Evolutionary conservation across 306 rosid genomes (phyloP).

Genomic region (Senna siamea): DNA sequence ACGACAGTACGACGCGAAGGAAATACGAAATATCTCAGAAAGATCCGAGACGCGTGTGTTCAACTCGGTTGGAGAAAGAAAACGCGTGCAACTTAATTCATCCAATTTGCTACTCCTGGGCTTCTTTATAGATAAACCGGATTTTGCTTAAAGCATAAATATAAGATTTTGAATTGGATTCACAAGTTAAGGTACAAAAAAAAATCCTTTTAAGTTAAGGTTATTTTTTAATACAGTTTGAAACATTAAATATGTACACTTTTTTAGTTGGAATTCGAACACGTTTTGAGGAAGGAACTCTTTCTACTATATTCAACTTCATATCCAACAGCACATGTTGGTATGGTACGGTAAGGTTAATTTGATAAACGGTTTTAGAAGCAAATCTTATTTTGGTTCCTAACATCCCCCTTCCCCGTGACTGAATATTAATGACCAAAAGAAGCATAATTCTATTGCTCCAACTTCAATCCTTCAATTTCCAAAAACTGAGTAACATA

Average conservation of each 20-base stretch:
- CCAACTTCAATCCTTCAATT: no score
- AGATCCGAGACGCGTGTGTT: neutral
- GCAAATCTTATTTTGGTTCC: no score
- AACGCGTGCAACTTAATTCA: neutral
- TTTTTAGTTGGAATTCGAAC: no score
- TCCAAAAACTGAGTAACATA: neutral
- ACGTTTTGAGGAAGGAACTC: no score
- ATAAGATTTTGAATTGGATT: neutral
- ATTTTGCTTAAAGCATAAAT: conserved; percentile 22
- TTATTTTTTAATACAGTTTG: no score
- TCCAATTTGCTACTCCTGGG: neutral
- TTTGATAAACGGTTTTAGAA: neutral
- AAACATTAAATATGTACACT: no score
- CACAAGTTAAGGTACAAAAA: neutral
- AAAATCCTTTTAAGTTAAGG: conserved; percentile 21
- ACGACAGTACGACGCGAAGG: neutral
- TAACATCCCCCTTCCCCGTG: no score
- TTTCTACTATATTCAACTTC: no score
- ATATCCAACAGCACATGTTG: no score
- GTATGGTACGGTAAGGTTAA: no score
- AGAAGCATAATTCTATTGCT: neutral
- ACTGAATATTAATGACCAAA: no score
- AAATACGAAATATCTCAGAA: neutral
- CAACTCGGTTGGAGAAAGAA: no score
- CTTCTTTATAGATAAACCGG: neutral